Conservation (phyloP, 352 stramenopile genomes). For the Pythium aquatile region DNA sequence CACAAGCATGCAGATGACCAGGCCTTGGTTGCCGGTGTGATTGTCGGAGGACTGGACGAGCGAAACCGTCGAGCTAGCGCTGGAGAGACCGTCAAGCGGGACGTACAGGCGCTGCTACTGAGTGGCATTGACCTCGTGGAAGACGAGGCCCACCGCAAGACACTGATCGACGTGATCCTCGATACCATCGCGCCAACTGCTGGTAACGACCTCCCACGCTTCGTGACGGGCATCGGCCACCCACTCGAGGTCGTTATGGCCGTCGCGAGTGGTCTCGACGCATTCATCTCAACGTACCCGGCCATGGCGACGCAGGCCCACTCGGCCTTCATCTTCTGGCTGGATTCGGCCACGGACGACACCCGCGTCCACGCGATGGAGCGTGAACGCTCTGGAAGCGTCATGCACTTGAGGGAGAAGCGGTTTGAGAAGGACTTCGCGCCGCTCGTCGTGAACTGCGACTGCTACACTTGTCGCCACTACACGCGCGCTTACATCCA, state of each 20-base stretch:
- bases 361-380: constrained; percentile 31
- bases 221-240: constrained; percentile 66
- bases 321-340: constrained; percentile 62
- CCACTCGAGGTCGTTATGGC: constrained; percentile 58
- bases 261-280: constrained; percentile 56
- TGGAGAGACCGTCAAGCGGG: constrained; percentile 62
- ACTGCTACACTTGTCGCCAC: constrained; percentile 73
- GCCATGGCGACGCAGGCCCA: constrained; percentile 44
- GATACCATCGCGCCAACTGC: constrained; percentile 29
- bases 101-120: constrained; percentile 65
- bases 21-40: constrained; percentile 55
- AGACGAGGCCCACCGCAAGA: constrained; percentile 34
- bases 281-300: constrained; percentile 69
- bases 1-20: constrained; percentile 19
- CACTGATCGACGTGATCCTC: constrained; percentile 48
- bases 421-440: constrained; percentile 61
- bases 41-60: constrained; percentile 63
- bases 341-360: constrained; percentile 36
- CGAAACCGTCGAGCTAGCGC: constrained; percentile 49
- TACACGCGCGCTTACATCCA: constrained; percentile 90
- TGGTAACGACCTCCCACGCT: constrained; percentile 37
- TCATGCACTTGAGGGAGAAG: constrained; percentile 69
- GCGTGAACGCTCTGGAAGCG: constrained; percentile 35
- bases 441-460: constrained; percentile 57
- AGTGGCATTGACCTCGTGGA: constrained; percentile 54